Percentiles rank a stretch among this genome's conserved stretches.
phyloP scores from a whole-genome alignment of 352 stramenopile genomes.

The Phytophthora pinifolia region DNA sequence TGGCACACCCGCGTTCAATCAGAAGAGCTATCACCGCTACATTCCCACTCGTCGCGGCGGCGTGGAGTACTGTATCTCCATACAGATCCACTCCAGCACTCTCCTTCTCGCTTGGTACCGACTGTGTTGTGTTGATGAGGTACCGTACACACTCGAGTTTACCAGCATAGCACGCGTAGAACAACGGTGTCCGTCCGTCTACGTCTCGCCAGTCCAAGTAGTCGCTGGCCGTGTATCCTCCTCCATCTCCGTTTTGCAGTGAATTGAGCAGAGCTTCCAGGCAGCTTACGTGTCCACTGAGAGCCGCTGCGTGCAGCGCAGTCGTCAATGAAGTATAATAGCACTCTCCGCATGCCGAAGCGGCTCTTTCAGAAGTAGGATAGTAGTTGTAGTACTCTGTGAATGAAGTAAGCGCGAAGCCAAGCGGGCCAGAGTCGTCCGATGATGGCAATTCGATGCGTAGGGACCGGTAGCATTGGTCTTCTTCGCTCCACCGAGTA shows the following conservation, averaged over 20 bases:
- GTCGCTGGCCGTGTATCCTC: conserved; percentile 23
- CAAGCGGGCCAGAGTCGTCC: conserved; percentile 23
- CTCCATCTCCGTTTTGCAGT: conserved; percentile 17
- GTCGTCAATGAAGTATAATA: conserved; percentile 58
- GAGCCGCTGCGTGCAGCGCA: conserved; percentile 53
- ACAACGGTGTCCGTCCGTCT: conserved; percentile 65
- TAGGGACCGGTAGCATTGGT: conserved; percentile 47
- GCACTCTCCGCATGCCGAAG: conserved; percentile 49
- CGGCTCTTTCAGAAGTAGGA: conserved; percentile 2
- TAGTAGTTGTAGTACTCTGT: conserved; percentile 49
- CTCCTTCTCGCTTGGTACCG: neutral
- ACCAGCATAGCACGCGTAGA: conserved; percentile 69
- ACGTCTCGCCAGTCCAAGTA: conserved; percentile 60
- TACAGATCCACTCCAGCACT: conserved; percentile 38
- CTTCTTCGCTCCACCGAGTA: conserved; percentile 46
- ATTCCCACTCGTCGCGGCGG: conserved; percentile 43
- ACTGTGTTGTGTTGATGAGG: conserved; percentile 27
- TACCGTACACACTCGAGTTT: conserved; percentile 49
- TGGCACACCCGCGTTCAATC: conserved; percentile 39
- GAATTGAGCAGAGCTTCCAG: conserved; percentile 42
- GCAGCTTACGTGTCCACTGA: conserved; percentile 54
- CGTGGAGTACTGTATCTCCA: conserved; percentile 64
- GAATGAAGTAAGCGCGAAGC: conserved; percentile 57
- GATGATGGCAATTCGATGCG: conserved; percentile 18
- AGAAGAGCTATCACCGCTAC: conserved; percentile 34